Base-by-base conservation (phyloP, 306 rosid species). In the Medicago ruthenica region DNA sequence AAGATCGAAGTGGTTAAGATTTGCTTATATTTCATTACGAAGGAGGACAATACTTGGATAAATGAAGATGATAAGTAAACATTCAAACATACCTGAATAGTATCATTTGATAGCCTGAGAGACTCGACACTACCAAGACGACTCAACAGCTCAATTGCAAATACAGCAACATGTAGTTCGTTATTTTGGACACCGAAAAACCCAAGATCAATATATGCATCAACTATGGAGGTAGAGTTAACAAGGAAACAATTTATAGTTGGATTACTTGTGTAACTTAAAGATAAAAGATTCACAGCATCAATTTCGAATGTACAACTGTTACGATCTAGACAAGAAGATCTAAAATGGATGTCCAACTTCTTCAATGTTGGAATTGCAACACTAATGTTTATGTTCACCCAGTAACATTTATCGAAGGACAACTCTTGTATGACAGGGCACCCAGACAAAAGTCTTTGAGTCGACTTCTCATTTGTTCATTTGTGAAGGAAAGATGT, bases 271-370 rank as follows among this genome's bases (percentile, higher is more conserved):
- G 8, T 57, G 75, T 59, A 77, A 8, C 40, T 57, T 8, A 68
- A 44, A 22, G 69, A 57, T 77, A 12, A 18, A 60, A 77, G 81
- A 27, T 77, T 68, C 75, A 58, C 41, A 7, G 70, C 75, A 68
- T 77, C 81, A 68, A 42, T 68, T 4, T 36, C 18, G 40, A 77
- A 40, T 31, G 9, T 13, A 58, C 24, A 59, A 34, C 42, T 44
- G n/a, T 40, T 21, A 40, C 44, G 4, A 67, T 21, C 48, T 16
- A 5, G 34, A 53, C 3, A 2, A 13, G 8, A 53, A 14, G n/a
- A 18, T 18, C 41, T 20, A 9, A 55, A 16, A 40, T 22, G 7
- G 47, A 77, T 69, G 15, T 7, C 45, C 51, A 77, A 69, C 10
- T 8, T 31, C 47, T 36, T 68, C 31, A 77, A 16, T 44, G 76